Evolutionary conservation across 208 protist genomes (phyloP).

Genomic region (Trypanosoma grayi): DNA sequence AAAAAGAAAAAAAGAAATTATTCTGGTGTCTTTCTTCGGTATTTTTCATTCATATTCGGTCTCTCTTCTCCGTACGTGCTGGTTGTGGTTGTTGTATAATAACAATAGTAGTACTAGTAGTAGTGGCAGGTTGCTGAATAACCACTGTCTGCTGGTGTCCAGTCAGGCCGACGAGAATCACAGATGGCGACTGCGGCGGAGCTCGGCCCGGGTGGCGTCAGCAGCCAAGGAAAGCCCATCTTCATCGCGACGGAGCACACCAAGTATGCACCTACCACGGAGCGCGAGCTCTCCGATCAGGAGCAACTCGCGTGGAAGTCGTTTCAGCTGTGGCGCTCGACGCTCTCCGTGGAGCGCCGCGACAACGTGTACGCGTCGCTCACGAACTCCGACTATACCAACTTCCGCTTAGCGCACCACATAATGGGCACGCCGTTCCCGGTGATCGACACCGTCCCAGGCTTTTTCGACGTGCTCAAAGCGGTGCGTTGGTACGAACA

Average conservation of each 20-base stretch:
- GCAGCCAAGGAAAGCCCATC: conserved; percentile 54
- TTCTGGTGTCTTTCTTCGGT: no score
- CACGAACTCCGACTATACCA: conserved; percentile 80
- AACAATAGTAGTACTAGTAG: no score
- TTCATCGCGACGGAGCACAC: conserved; percentile 82
- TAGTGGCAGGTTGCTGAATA: no score
- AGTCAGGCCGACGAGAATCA: not conserved
- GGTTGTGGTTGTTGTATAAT: no score
- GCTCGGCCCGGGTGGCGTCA: conserved; percentile 60
- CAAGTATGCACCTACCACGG: conserved; percentile 46
- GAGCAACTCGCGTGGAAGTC: conserved; percentile 88
- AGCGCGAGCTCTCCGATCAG: conserved; percentile 82
- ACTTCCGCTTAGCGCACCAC: conserved; percentile 72
- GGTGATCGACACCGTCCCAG: conserved; percentile 52
- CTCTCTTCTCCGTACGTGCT: no score
- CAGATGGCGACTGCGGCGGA: conserved; percentile 30
- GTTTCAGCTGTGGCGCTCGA: conserved; percentile 83
- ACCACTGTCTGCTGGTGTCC: not conserved
- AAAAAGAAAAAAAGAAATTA: no score
- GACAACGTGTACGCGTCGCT: conserved; percentile 74
- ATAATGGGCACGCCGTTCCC: conserved; percentile 86
- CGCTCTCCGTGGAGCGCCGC: conserved; percentile 72
- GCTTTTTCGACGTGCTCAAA: conserved; percentile 43
- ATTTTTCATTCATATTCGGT: no score
- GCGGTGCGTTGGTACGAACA: conserved; percentile 86